Evolutionary conservation across 805 yeast genomes (phyloP), one percentile per base, ranked within the genome.

Genomic region (Candida fluviatilis): DNA sequence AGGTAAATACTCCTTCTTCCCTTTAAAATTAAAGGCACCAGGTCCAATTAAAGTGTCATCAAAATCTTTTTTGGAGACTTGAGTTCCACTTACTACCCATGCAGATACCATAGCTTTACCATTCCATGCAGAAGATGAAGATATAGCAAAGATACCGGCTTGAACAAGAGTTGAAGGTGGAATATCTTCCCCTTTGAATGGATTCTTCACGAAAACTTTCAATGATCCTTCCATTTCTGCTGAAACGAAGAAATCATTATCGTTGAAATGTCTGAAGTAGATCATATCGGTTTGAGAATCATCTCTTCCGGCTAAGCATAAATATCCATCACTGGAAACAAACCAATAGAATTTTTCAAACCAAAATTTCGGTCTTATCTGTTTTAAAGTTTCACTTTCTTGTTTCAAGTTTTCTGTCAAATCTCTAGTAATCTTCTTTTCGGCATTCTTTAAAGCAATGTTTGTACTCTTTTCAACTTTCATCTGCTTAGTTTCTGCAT

Each of bases 301-400:
- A 55, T 93, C 96, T 46, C 88, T 78, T 1, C 97, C 98, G 34
- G 90, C 88, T 38, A 93, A 60, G 41, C 95, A 84, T 35, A 93
- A 63, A 53, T 84, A 89, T 0, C 93, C 90, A 54, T 91, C 98
- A 47, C 82, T 80, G 0, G 96, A 77, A n/a, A 90, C 69, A 54
- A 93, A 93, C 99, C 99, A 93, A 52, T 73, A 79, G 58, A 82
- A 91, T 59, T 91, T 93, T 56, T 93, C 99, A 64, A 93, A 93
- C 86, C 96, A 90, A 55, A 70, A 82, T 34, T 87, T 88, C 4
- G 76, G 69, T 34, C 97, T 73, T 23, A 84, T 64, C 27, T 75
- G 78, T 44, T 76, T 80, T 40, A 83, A 62, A 5, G 65, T 55
- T 18, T 68, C 73, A 35, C 49, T 48, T 32, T 82, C 79, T 41